Base-by-base conservation (phyloP, 306 rosid genomes). In the Luffa acutangula region DNA sequence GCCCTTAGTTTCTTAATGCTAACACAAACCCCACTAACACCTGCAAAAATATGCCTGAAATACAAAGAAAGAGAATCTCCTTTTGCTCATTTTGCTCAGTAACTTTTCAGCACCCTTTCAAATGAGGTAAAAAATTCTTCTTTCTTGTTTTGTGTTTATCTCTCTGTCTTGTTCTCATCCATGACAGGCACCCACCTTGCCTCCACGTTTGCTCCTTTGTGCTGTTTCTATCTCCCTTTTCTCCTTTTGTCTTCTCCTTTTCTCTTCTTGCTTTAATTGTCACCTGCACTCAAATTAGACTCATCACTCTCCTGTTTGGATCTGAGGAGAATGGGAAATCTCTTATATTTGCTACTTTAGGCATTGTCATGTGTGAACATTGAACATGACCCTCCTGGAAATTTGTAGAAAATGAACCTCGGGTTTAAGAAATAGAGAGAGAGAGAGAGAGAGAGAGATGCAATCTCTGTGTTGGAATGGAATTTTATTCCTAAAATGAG, bases 101-200 rank as follows among this genome's bases (percentile, higher is more conserved):
- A n/a, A 76, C 80, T 58, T 58, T 76, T 75, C 83, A 83, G 81
- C 91, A 87, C 75, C 85, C 85, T 79, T 84, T 91, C 62, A 87
- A 81, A 83, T 82, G 86, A 73, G 81, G 80, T 82, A 83, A 75
- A 82, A 87, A 86, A 73, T 81, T 88, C 37, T 81, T 88, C 82
- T 62, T 88, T 87, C 81, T 88, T 15, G 87, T 83, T 84, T 89
- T 90, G 85, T 86, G 85, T 85, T 83, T 88, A 72, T 87, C 87
- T 85, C 87, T 85, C 46, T 78, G 83, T 64, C 83, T 87, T 84
- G 83, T 91, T 83, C 83, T 92, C 88, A 94, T 91, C 97, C 98
- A 95, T 56, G 93, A 81, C 81, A 95, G 88, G 89, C 98, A 95
- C 34, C 98, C 96, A 49, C 85, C 60, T 78, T 78, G 81, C 75